Base-by-base conservation (phyloP, 1,284 basidiomycete species). In the Tilletia walkeri region DNA sequence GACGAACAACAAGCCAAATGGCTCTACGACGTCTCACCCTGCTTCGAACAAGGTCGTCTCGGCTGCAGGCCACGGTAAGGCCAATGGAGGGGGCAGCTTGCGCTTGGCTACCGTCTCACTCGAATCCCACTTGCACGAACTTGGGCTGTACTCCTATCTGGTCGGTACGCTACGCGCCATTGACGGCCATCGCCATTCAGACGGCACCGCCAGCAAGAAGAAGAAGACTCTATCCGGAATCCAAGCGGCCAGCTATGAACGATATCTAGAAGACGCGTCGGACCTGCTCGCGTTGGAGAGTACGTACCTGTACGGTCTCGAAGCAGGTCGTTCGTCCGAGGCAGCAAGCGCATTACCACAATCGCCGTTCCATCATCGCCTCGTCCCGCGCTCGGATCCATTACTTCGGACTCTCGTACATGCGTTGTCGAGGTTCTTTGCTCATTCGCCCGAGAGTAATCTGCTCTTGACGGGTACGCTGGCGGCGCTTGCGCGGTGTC, bases 401-500 rank as follows among this genome's bases (percentile, higher is more conserved):
- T 86, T 95, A 10, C 85, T 95, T 20, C 88, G 89, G 3, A 84
- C 88, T 39, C 82, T 96, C 20, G 87, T 97, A 48, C 88, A 90
- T 61, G 87, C 87, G 18, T 84, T 95, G 10, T 86, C 90, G 48
- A 87, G 86, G 68, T 95, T 96, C 86, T 93, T 97, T 84, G 88
- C 88, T 4, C 92, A 95, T 71, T 87, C 90, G 0, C 90, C 94
- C 1, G 92, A 95, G 76, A 88, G 88, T 81, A 98, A 98, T 82
- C 88, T 98, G 69, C 91, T 92, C 0, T 84, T 97, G 72, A 96
- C 93, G 0, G 93, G 92, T 9, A 88, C 90, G 2, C 83, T 97
- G 12, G 88, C 91, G 0, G 89, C 90, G 3, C 85, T 98, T 5
- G 91, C 92, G 0, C 86, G 90, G 14, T 93, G 93, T 80, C 92